Base-by-base conservation (phyloP, 306 rosid genomes). In the Cyamopsis tetragonoloba region DNA sequence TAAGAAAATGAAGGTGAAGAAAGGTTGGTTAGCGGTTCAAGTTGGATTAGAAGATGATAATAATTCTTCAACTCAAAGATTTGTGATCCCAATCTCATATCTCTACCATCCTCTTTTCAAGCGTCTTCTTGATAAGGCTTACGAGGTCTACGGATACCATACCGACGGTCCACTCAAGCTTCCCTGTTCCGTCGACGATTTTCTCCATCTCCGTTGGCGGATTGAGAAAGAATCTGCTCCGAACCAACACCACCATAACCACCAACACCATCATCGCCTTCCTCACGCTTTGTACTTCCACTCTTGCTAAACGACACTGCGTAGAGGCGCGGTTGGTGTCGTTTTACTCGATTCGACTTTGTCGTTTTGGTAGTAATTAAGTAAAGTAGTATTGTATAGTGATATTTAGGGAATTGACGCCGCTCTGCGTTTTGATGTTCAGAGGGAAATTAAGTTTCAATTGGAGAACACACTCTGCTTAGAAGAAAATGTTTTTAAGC, bases 1-100 rank as follows among this genome's bases (percentile, higher is more conserved):
- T 5, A 84, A 79, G 89, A 88, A 86, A 78, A 84, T 71, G 88
- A 88, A 88, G 79, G 88, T 86, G 66, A 88, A 88, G 79, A 88
- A 88, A 22, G 96, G 92, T 1, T 88, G 86, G 79, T 80, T 88
- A 0, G 86, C 70, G 0, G 92, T 86, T 32, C 82, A 86, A 65
- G 92, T 88, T 11, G 89, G 89, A 3, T 62, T 80, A 50, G 89
- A 79, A 15, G 91, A 88, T 0, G 91, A 81, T 3, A 82, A 61
- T 4, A 81, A 38, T 9, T 44, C 55, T 3, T 2, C 46, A 0
- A 2, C 77, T 70, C 86, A 80, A 1, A 77, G 83, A 43, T 88
- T 86, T 1, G 74, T 72, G 0, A 82, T 88, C 14, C 96, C 96
- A 0, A 88, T 88, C 1, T 82, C 89, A 0, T 86, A 82, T 46